phyloP scores from a whole-genome alignment of 345 rosid genomes.

The Odontarrhena argentea region DNA sequence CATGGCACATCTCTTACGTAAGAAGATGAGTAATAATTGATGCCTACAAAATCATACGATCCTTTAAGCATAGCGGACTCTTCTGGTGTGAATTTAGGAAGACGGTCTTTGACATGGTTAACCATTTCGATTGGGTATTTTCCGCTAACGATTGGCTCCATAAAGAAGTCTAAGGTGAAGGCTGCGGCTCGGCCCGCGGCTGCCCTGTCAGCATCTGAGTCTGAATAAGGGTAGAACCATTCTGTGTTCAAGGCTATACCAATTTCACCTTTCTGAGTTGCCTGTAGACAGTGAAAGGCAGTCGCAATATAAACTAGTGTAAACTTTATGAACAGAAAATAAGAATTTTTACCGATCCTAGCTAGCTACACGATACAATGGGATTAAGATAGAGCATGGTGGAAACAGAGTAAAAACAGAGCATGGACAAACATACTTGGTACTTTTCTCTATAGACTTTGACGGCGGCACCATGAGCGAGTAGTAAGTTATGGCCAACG shows the following conservation, averaged over 20 bases:
- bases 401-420: not conserved
- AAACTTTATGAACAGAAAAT: no score
- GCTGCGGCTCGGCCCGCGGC: conserved; percentile 49
- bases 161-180: conserved; percentile 49
- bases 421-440: conserved; percentile 26
- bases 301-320: no score
- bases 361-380: no score
- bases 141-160: conserved; percentile 50
- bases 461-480: conserved; percentile 49
- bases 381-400: not conserved
- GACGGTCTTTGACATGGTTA: conserved; percentile 43
- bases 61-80: conserved; percentile 44
- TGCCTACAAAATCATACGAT: conserved; percentile 53
- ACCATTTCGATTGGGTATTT: conserved; percentile 48
- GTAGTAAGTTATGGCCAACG: conserved; percentile 45
- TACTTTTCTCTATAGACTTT: conserved; percentile 44
- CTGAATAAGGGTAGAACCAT: conserved; percentile 50
- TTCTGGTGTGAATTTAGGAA: conserved; percentile 46
- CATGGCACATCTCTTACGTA: conserved; percentile 38
- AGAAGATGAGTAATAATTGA: conserved; percentile 50
- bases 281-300: conserved; percentile 32
- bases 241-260: conserved; percentile 46
- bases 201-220: conserved; percentile 31
- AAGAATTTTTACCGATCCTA: no score
- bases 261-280: conserved; percentile 48